Evolutionary conservation across 2,329 filamentous ascomycete species (phyloP).

Genomic region (Botryotinia convoluta): DNA sequence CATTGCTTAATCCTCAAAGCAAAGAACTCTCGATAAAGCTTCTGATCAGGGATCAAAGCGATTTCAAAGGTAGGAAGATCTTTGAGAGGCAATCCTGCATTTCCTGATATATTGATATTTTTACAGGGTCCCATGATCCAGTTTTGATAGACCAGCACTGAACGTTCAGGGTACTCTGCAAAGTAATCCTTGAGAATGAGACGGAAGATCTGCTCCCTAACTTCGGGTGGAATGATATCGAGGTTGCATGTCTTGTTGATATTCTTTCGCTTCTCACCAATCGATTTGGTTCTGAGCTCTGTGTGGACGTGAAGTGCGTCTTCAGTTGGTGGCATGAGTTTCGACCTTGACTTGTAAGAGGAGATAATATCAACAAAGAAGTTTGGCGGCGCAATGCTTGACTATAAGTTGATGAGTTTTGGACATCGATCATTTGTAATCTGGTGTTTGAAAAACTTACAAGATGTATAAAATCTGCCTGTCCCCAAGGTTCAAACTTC

Average conservation of each 20-base stretch:
- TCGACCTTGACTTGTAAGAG: background rate
- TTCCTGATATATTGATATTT: background rate
- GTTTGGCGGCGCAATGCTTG: background rate
- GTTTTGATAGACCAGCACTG: background rate
- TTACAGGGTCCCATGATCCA: background rate
- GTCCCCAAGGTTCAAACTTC: background rate
- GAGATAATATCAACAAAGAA: background rate
- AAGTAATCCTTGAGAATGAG: background rate
- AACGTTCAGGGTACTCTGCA: background rate
- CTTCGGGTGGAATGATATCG: background rate
- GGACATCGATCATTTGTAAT: background rate
- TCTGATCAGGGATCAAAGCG: background rate
- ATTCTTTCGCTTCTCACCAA: background rate
- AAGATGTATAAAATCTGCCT: background rate
- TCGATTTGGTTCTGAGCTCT: background rate
- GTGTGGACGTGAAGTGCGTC: background rate
- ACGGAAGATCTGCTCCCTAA: background rate
- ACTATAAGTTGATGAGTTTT: background rate
- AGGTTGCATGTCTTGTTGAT: background rate
- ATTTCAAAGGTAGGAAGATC: slow-evolving; percentile 2
- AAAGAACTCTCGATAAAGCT: background rate
- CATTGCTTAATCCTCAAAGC: background rate
- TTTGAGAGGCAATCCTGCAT: background rate
- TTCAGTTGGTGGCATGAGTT: background rate
- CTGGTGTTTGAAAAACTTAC: background rate